These are phyloP conservation scores for Escallonia herrerae DNA, from an alignment of 129 eudicot species.

Conservation along the genomic window DNA sequence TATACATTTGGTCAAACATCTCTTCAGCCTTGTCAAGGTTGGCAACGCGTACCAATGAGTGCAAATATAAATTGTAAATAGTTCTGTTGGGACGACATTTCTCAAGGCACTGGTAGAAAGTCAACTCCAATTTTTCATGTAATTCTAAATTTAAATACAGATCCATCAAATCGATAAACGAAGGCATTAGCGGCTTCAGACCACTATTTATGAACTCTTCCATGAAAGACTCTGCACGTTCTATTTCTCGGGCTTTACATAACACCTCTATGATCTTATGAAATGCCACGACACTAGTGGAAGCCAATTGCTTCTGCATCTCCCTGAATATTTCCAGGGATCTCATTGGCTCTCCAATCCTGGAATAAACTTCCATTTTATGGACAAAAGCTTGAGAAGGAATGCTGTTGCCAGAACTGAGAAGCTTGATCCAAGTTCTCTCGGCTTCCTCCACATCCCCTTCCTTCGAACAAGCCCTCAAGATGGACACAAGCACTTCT, in stretches of 20 bases:
- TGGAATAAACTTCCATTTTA: slow-evolving; percentile 67
- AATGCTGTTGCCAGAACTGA: slow-evolving; percentile 23
- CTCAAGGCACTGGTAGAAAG: slow-evolving; percentile 54
- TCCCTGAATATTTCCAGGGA: slow-evolving; percentile 63
- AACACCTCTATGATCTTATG: slow-evolving; percentile 71
- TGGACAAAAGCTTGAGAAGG: slow-evolving; percentile 81
- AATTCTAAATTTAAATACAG: slow-evolving; percentile 47
- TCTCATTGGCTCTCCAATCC: slow-evolving; percentile 47
- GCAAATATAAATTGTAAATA: slow-evolving; percentile 51
- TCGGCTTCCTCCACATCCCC: slow-evolving; percentile 76
- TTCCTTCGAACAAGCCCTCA: slow-evolving; percentile 79
- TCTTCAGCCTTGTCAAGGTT: slow-evolving; percentile 69
- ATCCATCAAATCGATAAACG: slow-evolving; percentile 51
- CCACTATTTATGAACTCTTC: slow-evolving; percentile 62
- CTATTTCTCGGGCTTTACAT: slow-evolving; percentile 46
- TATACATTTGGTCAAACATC: slow-evolving; percentile 66
- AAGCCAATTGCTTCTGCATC: slow-evolving; percentile 47
- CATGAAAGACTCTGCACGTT: slow-evolving; percentile 73
- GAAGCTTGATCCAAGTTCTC: slow-evolving; percentile 66
- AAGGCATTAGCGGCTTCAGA: slow-evolving; percentile 50
- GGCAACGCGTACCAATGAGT: slow-evolving; percentile 51
- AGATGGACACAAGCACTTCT: slow-evolving; percentile 71
- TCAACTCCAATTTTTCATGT: slow-evolving; percentile 59
- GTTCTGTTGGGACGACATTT: slow-evolving; percentile 51
- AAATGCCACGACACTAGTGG: slow-evolving; percentile 39